Percentiles rank a stretch among this genome's conserved stretches.
phyloP scores from a whole-genome alignment of 306 rosid genomes.

The Sphenostylis stenocarpa region DNA sequence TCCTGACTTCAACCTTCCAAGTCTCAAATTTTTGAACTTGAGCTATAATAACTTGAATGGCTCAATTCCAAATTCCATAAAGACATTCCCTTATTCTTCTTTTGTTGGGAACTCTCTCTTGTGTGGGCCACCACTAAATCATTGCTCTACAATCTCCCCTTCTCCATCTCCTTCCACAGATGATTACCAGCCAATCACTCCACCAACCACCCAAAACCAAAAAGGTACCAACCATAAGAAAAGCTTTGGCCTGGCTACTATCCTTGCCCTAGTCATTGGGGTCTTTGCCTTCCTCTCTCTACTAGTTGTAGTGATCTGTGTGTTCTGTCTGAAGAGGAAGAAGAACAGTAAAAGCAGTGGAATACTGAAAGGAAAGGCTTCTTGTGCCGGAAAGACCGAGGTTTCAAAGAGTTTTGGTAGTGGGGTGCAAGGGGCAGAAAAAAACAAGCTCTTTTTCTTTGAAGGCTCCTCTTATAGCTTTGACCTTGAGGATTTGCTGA shows the following conservation, averaged over 20 bases:
- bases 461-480: slow-evolving; percentile 61
- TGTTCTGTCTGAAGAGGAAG: slow-evolving; percentile 51
- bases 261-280: slow-evolving; percentile 60
- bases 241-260: slow-evolving; percentile 45
- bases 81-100: slow-evolving; percentile 55
- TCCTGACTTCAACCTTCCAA: slow-evolving; percentile 62
- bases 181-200: slow-evolving; percentile 35
- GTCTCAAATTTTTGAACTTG: slow-evolving; percentile 58
- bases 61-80: slow-evolving; percentile 62
- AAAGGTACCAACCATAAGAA: slow-evolving; percentile 36
- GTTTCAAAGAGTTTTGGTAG: slow-evolving; percentile 75
- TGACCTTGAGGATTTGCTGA: slow-evolving; percentile 79
- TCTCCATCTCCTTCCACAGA: slow-evolving; percentile 53
- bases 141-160: slow-evolving; percentile 48
- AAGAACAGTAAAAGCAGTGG: slow-evolving; percentile 40
- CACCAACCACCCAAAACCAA: slow-evolving; percentile 32
- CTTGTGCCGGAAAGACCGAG: slow-evolving; percentile 60
- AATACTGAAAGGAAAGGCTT: slow-evolving; percentile 54
- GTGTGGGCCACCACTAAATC: slow-evolving; percentile 68
- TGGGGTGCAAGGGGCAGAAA: slow-evolving; percentile 80
- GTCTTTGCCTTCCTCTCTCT: slow-evolving; percentile 47
- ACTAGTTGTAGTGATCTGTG: slow-evolving; percentile 36
- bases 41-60: slow-evolving; percentile 71
- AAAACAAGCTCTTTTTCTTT: slow-evolving; percentile 78
- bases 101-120: slow-evolving; percentile 64